A percentile compares a stretch with the other conserved stretches of the same genome.
These are phyloP conservation scores for Glaciozyma antarctica DNA, from an alignment of 768 basidiomycete species.

Conservation along the genomic window DNA sequence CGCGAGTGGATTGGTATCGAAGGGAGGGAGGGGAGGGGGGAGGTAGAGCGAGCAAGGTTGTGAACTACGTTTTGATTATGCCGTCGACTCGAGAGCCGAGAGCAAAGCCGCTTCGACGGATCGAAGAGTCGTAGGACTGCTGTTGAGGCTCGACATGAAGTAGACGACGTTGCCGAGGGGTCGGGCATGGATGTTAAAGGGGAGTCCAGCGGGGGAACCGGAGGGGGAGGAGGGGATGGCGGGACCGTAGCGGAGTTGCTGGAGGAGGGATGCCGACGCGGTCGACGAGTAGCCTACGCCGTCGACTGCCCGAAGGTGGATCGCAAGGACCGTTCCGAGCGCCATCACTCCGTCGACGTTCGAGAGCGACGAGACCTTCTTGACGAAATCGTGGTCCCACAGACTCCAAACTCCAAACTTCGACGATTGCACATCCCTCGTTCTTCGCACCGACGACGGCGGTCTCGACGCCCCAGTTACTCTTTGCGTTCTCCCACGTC, in stretches of 20 bases:
- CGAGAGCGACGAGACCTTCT: conserved; percentile 10
- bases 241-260: conserved; percentile 43
- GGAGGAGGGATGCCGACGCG: conserved; percentile 56
- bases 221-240: conserved; percentile 30
- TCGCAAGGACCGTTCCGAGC: conserved; percentile 20
- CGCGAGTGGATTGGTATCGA: no score
- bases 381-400: conserved; percentile 24
- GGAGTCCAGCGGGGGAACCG: conserved; percentile 48
- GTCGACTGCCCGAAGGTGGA: conserved; percentile 15
- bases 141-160: conserved; percentile 82
- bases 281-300: conserved; percentile 48
- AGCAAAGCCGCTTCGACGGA: conserved; percentile 23
- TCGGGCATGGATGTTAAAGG: conserved; percentile 65
- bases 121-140: conserved; percentile 36
- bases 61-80: no score
- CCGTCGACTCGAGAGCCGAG: no score
- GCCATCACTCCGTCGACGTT: conserved; percentile 13
- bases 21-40: no score
- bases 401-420: conserved; percentile 6
- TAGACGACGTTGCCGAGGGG: conserved; percentile 88
- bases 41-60: no score
- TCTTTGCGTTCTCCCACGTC: conserved; percentile 53
- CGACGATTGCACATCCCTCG: neutral
- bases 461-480: conserved; percentile 48
- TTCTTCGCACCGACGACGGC: neutral